Evolutionary conservation across 352 stramenopile species (phyloP), one percentile per base, ranked within the genome.

Genomic region (Phytopythium boreale): DNA sequence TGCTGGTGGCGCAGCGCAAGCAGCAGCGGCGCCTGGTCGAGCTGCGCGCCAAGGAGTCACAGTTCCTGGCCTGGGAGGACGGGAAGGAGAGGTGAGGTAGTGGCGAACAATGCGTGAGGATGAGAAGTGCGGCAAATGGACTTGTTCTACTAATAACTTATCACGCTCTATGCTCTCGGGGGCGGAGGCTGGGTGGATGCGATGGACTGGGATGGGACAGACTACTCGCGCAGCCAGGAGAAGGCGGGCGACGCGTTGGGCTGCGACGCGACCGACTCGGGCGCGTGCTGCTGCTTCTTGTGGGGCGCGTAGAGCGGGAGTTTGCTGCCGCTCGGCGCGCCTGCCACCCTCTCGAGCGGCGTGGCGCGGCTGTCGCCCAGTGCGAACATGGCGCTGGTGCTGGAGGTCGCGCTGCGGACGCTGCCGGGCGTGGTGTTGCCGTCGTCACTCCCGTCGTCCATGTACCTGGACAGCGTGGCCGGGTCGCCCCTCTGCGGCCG

Each of bases 381-480:
- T 34, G 47, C 56, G 60, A 72, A 72, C 15, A 55, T 39, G 20
- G 53, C 64, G 1, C 58, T 56, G 39, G 56, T 59, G 46, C 49
- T 67, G 2, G 53, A 49, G 26, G 31, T 34, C 43, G 70, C 65
- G 43, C 68, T 75, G 56, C 47, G 47, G n/a, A 63, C 68, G 57
- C 64, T 73, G 62, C 64, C 66, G 26, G 61, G 41, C 51, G 67
- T 64, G 61, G 43, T 31, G 31, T 61, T 71, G 49, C 70, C 73
- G 49, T 60, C 64, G 56, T 82, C 76, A 5, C 77, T 79, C 47
- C 80, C 77, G 27, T 61, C 56, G 26, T 50, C 36, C 70, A 92
- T 84, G 67, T 84, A 90, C 53, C 82, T 84, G 61, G 83, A 88
- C 19, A 88, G 66, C 31, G 79, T 88, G 37, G 65, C 62, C 24